These are phyloP conservation scores for Floccularia luteovirens DNA, from an alignment of 768 basidiomycete species.

Conservation along the genomic window DNA sequence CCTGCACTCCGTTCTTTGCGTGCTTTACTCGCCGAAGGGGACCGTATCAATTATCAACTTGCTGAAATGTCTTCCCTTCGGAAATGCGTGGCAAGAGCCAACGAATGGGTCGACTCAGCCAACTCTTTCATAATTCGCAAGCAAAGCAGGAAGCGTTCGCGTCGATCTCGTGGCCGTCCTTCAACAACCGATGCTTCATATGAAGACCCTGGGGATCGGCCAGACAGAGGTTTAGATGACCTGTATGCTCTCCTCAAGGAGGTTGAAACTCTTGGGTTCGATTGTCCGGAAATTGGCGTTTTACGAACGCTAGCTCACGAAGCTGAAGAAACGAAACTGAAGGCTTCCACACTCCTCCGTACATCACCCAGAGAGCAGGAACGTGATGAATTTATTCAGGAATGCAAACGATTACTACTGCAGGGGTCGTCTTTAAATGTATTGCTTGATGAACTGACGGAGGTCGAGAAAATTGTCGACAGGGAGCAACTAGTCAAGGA, in stretches of 20 bases:
- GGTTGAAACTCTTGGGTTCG: constrained; percentile 77
- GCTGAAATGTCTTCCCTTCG: constrained; percentile 66
- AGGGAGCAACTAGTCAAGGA: constrained; percentile 73
- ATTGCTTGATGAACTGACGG: constrained; percentile 69
- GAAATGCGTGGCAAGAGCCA: constrained; percentile 74
- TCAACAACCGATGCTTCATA: constrained; percentile 31
- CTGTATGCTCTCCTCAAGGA: constrained; percentile 63
- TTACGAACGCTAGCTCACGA: constrained; percentile 49
- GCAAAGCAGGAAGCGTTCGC: constrained; percentile 71
- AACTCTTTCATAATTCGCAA: constrained; percentile 75
- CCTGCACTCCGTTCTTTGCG: constrained; percentile 75
- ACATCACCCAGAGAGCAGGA: constrained; percentile 32
- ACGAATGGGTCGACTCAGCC: constrained; percentile 84
- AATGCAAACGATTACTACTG: constrained; percentile 64
- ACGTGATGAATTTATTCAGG: constrained; percentile 49
- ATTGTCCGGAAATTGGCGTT: constrained; percentile 63
- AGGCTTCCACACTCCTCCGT: constrained; percentile 46
- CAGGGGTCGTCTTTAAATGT: constrained; percentile 76
- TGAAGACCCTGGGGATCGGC: constrained; percentile 58
- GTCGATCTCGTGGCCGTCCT: constrained; percentile 51
- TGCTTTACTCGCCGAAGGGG: constrained; percentile 81
- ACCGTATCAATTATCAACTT: constrained; percentile 72
- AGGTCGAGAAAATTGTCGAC: constrained; percentile 76
- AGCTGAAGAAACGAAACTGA: constrained; percentile 56
- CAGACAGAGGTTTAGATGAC: constrained; percentile 65